phyloP scores from a whole-genome alignment of 345 rosid genomes.

The Salix brachista region DNA sequence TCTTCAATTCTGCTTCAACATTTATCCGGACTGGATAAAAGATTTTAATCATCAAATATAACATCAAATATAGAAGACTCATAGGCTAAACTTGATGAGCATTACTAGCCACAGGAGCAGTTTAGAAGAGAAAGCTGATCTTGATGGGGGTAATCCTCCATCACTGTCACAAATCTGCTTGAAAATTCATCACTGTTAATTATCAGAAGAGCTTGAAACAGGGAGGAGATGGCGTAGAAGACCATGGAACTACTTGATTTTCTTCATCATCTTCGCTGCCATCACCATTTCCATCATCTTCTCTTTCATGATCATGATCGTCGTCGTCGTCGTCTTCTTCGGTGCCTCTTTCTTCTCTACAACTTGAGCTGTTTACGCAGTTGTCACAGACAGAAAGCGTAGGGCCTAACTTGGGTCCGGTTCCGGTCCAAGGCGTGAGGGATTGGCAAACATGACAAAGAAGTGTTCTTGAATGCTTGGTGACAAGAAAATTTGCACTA shows the following conservation, averaged over 20 bases:
- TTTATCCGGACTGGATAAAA: neutral
- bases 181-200: slow-evolving; percentile 30
- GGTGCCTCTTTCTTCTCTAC: neutral
- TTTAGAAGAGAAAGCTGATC: slow-evolving; percentile 6
- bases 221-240: slow-evolving; percentile 21
- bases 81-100: slow-evolving; percentile 4
- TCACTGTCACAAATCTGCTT: neutral
- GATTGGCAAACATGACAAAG: slow-evolving; percentile 26
- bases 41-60: no score
- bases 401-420: slow-evolving; percentile 17
- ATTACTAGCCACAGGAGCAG: neutral
- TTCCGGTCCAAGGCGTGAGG: slow-evolving; percentile 20
- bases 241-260: slow-evolving; percentile 50
- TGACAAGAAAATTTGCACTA: slow-evolving; percentile 23
- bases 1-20: neutral
- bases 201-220: slow-evolving; percentile 23
- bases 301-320: neutral
- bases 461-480: slow-evolving; percentile 23
- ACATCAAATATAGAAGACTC: neutral
- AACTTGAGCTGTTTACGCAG: slow-evolving; percentile 8
- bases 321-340: neutral
- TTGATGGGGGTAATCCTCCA: slow-evolving; percentile 13
- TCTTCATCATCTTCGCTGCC: slow-evolving; percentile 33
- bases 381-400: slow-evolving; percentile 15
- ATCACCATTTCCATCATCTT: neutral